phyloP scores from a whole-genome alignment of 441 rosid species.

The Flueggea neowawraea region DNA sequence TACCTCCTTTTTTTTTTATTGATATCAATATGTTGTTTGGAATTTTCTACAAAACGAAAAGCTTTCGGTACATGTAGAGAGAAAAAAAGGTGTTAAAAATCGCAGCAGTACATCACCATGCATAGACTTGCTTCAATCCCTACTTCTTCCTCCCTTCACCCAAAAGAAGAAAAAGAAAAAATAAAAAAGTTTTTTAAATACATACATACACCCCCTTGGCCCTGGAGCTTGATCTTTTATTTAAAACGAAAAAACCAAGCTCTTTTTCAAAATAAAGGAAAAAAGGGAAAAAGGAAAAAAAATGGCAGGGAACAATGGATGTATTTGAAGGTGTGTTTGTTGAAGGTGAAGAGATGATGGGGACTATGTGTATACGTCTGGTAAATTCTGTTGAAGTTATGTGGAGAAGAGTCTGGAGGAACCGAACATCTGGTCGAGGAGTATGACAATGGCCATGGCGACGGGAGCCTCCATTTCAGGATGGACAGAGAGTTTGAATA shows the following conservation, averaged over 20 bases:
- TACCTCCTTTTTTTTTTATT: too few species aligned
- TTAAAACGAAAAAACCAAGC: slow-evolving; percentile 50
- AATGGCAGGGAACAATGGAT: not conserved
- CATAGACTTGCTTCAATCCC: too few species aligned
- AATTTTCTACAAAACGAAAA: too few species aligned
- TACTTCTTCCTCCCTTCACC: too few species aligned
- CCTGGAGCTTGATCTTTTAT: slow-evolving; percentile 35
- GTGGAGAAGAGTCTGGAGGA: slow-evolving; percentile 41
- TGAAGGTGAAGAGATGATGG: not conserved
- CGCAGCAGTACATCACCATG: too few species aligned
- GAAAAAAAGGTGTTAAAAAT: too few species aligned
- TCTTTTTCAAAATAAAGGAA: not conserved
- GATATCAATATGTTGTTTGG: too few species aligned
- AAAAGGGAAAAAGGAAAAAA: not conserved
- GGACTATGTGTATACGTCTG: not conserved
- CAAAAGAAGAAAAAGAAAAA: not conserved
- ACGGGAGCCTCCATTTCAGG: slow-evolving; percentile 52
- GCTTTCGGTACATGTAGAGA: too few species aligned
- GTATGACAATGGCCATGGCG: slow-evolving; percentile 85
- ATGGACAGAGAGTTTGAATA: slow-evolving; percentile 63
- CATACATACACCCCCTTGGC: slow-evolving; percentile 22
- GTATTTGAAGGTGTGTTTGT: not conserved
- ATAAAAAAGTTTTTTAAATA: not conserved
- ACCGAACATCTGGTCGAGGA: slow-evolving; percentile 85
- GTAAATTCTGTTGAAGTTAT: not conserved